Base-by-base conservation (phyloP, 139 green algal genomes). In the Pleodorina starrii region DNA sequence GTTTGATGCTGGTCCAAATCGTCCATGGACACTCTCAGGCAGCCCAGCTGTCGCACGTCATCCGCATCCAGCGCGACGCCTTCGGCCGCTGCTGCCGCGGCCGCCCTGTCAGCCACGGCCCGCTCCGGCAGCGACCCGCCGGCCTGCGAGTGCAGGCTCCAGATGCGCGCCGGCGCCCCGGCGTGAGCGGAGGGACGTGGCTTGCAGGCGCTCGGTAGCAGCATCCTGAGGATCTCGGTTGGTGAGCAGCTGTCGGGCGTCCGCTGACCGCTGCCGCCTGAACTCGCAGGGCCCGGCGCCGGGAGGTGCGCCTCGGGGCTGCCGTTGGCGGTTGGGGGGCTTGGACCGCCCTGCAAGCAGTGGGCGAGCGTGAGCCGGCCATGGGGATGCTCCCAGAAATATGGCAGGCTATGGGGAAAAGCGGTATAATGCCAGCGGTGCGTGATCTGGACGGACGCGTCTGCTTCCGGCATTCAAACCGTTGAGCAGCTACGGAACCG, bases 181-280 rank as follows among this genome's bases (percentile, higher is more conserved):
- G 38, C 78, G 16, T 17, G 16, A 46, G 69, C 35, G 35, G 25
- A 3, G 69, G 69, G 29, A 9, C 72, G 48, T 51, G 63, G 66
- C 82, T 88, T 88, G 46, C 63, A 88, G 44, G 66, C 82, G 43
- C 82, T 88, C 36, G 82, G 82, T 12, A 88, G 66, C 32, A 88
- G 82, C 82, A 88, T 79, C 23, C 82, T n/a, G 4, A 88, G 44
- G 25, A 88, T 88, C 35, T 88, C 82, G 1, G 66, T 79, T 9
- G 82, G 82, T 19, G 82, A 88, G 66, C 82, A n/a, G 11, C 63
- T 80, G 35, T 88, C 82, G 27, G 35, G 25, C n/a, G 48, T 32
- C 17, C 1, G 5, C 6, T 35, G 29, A 0, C 38, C 44, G n/a
- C 19, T 42, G 25, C 44, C 19, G 11, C 9, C 36, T 14, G 12